These are phyloP conservation scores for Diplosphaera chodatii DNA, from an alignment of 139 green algal species.

Conservation along the genomic window DNA sequence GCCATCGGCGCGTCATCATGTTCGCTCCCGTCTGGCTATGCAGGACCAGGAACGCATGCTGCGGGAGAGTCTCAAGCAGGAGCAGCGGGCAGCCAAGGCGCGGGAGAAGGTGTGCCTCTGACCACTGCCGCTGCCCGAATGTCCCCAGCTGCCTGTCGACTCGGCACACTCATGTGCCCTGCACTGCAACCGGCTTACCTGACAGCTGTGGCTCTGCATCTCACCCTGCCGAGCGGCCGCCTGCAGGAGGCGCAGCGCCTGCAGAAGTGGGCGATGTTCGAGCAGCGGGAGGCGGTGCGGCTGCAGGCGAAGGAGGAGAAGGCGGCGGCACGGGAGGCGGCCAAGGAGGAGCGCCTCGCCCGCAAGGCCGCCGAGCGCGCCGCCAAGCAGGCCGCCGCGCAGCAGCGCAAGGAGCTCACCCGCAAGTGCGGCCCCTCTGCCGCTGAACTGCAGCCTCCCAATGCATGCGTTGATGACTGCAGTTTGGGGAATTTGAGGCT, in stretches of 20 bases:
- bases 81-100: constrained; percentile 26
- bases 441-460: too few relatives aligned
- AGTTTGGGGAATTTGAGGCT: too few relatives aligned
- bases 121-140: too few relatives aligned
- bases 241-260: constrained; percentile 1
- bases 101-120: constrained; percentile 5
- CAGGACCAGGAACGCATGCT: constrained; percentile 32
- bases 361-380: background rate
- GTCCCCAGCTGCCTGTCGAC: too few relatives aligned
- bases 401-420: constrained; percentile 26
- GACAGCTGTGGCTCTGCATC: too few relatives aligned
- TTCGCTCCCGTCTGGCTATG: background rate
- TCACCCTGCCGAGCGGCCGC: too few relatives aligned
- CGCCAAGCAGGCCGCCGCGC: background rate
- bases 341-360: constrained; percentile 21
- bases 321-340: background rate
- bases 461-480: too few relatives aligned
- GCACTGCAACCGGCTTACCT: too few relatives aligned
- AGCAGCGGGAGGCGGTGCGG: constrained; percentile 2
- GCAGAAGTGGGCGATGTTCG: background rate
- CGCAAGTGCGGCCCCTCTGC: background rate
- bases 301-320: constrained; percentile 15
- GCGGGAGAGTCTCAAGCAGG: constrained; percentile 24
- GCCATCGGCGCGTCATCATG: too few relatives aligned
- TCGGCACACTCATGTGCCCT: too few relatives aligned